phyloP scores from a whole-genome alignment of 192 early-diverging fungal genomes.

The Thoreauomyces humboldtii region DNA sequence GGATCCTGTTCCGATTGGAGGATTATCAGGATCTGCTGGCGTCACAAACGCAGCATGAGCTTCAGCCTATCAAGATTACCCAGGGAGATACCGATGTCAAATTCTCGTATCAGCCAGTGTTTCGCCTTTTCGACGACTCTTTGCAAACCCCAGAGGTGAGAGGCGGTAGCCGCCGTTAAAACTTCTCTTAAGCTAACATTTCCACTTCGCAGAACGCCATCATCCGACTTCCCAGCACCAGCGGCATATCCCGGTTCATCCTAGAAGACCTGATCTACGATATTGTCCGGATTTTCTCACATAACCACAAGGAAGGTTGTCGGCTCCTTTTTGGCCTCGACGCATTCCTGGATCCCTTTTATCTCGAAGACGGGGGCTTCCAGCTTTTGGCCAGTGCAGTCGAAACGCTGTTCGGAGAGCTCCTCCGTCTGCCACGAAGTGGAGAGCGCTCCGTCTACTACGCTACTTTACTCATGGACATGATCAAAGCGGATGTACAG shows the following conservation, averaged over 20 bases:
- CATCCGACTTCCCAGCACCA: conserved; percentile 35
- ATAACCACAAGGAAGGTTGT: conserved; percentile 90
- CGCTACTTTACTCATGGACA: conserved; percentile 66
- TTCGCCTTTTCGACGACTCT: conserved; percentile 50
- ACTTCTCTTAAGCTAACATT: background rate
- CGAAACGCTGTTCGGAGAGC: conserved; percentile 55
- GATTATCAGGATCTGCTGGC: background rate
- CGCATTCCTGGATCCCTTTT: conserved; percentile 28
- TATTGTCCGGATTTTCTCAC: conserved; percentile 76
- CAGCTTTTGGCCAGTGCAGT: conserved; percentile 51
- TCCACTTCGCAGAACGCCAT: conserved; percentile 25
- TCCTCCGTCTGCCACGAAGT: conserved; percentile 59
- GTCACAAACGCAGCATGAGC: conserved; percentile 26
- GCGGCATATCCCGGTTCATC: conserved; percentile 60
- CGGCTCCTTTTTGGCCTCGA: conserved; percentile 64
- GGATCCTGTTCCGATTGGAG: conserved; percentile 28
- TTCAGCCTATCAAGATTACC: conserved; percentile 29
- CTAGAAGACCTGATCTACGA: conserved; percentile 80
- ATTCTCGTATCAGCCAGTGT: conserved; percentile 39
- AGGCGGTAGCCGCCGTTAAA: background rate
- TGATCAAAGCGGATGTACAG: conserved; percentile 61
- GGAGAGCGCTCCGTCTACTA: conserved; percentile 60
- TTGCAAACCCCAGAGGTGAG: conserved; percentile 30
- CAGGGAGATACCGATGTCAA: conserved; percentile 9
- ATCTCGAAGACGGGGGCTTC: conserved; percentile 42